Evolutionary conservation across 306 rosid genomes (phyloP).

Genomic region (Arachis stenosperma): DNA sequence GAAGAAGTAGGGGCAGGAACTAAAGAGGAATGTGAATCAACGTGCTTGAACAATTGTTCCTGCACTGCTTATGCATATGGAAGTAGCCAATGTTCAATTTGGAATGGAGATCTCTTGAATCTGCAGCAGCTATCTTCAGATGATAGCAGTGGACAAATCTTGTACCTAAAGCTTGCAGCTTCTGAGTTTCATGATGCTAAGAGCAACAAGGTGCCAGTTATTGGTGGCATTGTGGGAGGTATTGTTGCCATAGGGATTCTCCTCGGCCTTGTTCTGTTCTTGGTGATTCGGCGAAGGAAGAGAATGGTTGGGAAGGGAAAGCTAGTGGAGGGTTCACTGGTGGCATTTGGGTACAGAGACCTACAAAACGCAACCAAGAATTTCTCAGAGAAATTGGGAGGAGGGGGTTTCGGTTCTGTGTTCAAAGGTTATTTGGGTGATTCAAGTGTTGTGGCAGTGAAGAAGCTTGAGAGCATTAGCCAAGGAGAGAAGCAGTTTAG

Average conservation of each 20-base stretch:
- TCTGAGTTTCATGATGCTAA: slow-evolving; percentile 46
- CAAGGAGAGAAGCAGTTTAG: slow-evolving; percentile 92
- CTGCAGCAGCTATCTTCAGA: slow-evolving; percentile 44
- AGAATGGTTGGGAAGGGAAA: slow-evolving; percentile 35
- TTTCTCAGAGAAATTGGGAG: slow-evolving; percentile 83
- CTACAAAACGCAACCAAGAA: slow-evolving; percentile 60
- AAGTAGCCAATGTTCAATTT: slow-evolving; percentile 48
- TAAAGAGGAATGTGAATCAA: slow-evolving; percentile 45
- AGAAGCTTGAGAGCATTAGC: slow-evolving; percentile 70
- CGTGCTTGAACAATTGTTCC: slow-evolving; percentile 49
- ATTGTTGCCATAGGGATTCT: slow-evolving; percentile 38
- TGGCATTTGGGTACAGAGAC: slow-evolving; percentile 57
- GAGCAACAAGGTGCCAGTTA: slow-evolving; percentile 24
- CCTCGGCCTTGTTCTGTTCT: slow-evolving; percentile 38
- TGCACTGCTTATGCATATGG: slow-evolving; percentile 50
- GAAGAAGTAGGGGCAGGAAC: slow-evolving; percentile 21
- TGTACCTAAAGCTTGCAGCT: slow-evolving; percentile 60
- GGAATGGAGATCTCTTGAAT: slow-evolving; percentile 45
- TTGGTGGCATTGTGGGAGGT: slow-evolving; percentile 45
- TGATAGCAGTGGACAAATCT: slow-evolving; percentile 45
- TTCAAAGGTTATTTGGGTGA: slow-evolving; percentile 75
- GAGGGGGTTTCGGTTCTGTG: slow-evolving; percentile 88
- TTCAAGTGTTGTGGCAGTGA: slow-evolving; percentile 73
- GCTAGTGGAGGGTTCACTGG: slow-evolving; percentile 48
- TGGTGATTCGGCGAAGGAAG: slow-evolving; percentile 41